These are phyloP conservation scores for Rhizopus arrhizus DNA, from an alignment of 371 early-diverging fungal genomes.

Conservation along the genomic window DNA sequence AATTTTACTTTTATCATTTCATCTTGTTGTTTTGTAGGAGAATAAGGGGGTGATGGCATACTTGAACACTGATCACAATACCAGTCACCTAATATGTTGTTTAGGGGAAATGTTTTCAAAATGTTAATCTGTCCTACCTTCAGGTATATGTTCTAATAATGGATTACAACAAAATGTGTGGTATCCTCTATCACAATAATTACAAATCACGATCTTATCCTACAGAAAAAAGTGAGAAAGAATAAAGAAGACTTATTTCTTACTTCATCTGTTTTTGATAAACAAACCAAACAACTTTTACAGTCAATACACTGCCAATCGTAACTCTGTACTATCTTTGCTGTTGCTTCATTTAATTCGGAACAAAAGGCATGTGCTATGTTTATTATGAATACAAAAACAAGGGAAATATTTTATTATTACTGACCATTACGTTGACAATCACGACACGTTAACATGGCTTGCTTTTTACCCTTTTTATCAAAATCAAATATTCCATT, in stretches of 20 bases:
- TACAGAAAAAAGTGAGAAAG: constrained; percentile 9
- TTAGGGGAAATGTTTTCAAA: background rate
- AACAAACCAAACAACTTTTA: constrained; percentile 45
- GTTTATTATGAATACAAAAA: background rate
- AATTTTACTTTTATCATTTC: constrained; percentile 12
- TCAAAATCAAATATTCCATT: constrained; percentile 32
- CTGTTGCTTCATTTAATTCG: constrained; percentile 27
- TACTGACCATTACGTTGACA: constrained; percentile 45
- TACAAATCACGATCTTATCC: constrained; percentile 40
- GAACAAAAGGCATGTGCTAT: constrained; percentile 40
- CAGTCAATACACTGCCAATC: constrained; percentile 53
- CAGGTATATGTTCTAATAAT: constrained; percentile 31
- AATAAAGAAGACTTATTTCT: constrained; percentile 7
- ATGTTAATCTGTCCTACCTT: constrained; percentile 28
- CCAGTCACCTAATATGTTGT: constrained; percentile 36
- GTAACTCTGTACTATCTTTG: constrained; percentile 38
- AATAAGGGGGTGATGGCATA: constrained; percentile 30
- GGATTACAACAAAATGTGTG: constrained; percentile 44
- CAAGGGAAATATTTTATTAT: background rate
- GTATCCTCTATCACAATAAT: constrained; percentile 39
- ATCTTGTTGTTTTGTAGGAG: background rate
- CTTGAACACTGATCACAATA: constrained; percentile 38
- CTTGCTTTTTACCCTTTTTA: constrained; percentile 18
- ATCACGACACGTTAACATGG: constrained; percentile 34
- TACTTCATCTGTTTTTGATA: constrained; percentile 45